Percentiles rank a stretch among this genome's conserved stretches.
phyloP scores from a whole-genome alignment of 83 land plant species.

The Picea abies region DNA sequence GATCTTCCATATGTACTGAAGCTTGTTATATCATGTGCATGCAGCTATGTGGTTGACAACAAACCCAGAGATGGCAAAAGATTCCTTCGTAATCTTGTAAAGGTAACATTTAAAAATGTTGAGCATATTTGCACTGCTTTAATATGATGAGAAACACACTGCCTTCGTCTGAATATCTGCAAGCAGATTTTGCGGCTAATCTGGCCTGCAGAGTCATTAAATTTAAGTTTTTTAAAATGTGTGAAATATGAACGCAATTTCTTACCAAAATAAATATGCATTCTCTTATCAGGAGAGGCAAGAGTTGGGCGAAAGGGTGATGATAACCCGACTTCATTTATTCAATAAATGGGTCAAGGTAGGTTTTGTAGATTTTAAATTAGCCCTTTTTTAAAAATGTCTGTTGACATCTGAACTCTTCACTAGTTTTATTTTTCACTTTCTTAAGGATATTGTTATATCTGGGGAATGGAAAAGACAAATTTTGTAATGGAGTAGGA shows the following conservation, averaged over 20 bases:
- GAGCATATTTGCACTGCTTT: background rate
- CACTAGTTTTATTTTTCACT: too few species aligned
- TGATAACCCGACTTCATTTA: slow-evolving; percentile 93
- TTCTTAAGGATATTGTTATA: background rate
- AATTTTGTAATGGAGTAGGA: background rate
- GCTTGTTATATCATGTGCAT: slow-evolving; percentile 11
- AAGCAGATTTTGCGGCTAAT: slow-evolving; percentile 8
- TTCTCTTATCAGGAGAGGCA: slow-evolving; percentile 74
- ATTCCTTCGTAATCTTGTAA: slow-evolving; percentile 75
- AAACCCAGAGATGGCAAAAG: slow-evolving; percentile 83
- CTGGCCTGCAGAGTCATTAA: background rate
- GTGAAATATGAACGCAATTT: background rate
- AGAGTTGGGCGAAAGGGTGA: slow-evolving; percentile 94
- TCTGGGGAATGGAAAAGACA: background rate
- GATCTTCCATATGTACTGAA: background rate
- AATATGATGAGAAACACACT: background rate
- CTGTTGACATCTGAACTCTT: slow-evolving; percentile 5
- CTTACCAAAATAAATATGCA: background rate
- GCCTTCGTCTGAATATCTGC: background rate
- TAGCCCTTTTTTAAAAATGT: background rate
- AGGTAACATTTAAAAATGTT: slow-evolving; percentile 53
- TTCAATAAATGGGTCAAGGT: slow-evolving; percentile 99
- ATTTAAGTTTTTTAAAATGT: background rate
- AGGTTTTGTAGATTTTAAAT: slow-evolving; percentile 4
- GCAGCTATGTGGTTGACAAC: slow-evolving; percentile 75